A percentile compares a stretch with the other conserved stretches of the same genome.
Conservation (phyloP, 306 rosid genomes). For the Cucurbita ficifolia region DNA sequence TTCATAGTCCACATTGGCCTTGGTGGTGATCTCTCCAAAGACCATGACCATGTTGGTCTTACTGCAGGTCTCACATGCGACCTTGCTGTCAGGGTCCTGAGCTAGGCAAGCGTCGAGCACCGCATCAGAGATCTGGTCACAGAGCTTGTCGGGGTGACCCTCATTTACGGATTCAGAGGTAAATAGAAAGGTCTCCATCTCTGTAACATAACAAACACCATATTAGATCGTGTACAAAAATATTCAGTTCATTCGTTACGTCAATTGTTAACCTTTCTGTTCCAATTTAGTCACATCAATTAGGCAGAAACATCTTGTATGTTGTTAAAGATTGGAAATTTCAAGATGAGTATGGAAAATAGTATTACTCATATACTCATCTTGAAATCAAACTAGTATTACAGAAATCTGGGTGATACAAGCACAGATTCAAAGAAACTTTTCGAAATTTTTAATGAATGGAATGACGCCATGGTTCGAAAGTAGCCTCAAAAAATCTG, state of each 20-base stretch:
- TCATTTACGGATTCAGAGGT: slow-evolving; percentile 97
- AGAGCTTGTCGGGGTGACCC: slow-evolving; percentile 99
- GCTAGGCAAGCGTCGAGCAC: slow-evolving; percentile 97
- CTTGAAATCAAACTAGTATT: background rate
- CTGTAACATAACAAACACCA: slow-evolving; percentile 32
- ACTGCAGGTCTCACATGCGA: slow-evolving; percentile 98
- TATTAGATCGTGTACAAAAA: slow-evolving; percentile 4
- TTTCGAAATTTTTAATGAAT: background rate
- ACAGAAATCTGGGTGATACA: background rate
- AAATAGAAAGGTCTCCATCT: slow-evolving; percentile 86
- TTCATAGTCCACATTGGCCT: slow-evolving; percentile 89
- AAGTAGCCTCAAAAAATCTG: background rate
- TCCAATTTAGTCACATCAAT: background rate
- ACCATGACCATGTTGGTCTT: slow-evolving; percentile 99
- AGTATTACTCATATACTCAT: too few relatives aligned
- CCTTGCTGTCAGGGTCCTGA: slow-evolving; percentile 98
- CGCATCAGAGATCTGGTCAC: slow-evolving; percentile 99
- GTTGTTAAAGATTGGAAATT: background rate
- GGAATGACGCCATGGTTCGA: background rate
- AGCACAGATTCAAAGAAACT: background rate
- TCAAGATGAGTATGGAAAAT: too few relatives aligned
- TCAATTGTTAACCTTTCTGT: background rate
- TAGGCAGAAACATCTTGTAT: background rate
- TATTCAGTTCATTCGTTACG: background rate
- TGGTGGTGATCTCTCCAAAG: slow-evolving; percentile 97